Evolutionary conservation across 352 stramenopile species (phyloP), one percentile per base, ranked within the genome.

Genomic region (Globisporangium middletonii): DNA sequence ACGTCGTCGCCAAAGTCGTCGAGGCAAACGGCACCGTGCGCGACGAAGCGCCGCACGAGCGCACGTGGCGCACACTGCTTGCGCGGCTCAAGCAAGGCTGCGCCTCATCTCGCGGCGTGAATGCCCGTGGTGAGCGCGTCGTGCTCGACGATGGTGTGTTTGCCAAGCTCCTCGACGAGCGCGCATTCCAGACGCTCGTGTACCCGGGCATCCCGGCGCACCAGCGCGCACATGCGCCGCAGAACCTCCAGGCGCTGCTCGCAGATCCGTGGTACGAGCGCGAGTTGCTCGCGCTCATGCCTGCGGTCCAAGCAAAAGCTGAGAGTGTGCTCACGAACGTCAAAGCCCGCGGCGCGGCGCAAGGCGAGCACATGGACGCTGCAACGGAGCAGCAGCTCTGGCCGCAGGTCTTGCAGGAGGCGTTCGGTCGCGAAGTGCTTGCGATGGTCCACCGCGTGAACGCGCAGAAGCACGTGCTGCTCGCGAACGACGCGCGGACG

Each of bases 371-470:
- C 46, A 95, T 96, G 85, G 85, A 95, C 51, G 26, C 62, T 0
- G 65, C 66, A 0, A 96, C 84, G 0, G 85, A 96, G 62, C 55
- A 58, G 2, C 63, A 78, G 56, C 73, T 94, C 38, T 38, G 81
- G 37, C 85, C 85, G 1, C 85, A 95, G 53, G 75, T 95, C 8
- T 62, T 93, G 42, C 86, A 94, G 49, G 85, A 96, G 58, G 85
- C 85, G 0, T 95, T 96, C 69, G 83, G 73, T 0, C 70, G 86
- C 44, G 83, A 96, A 56, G 69, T 95, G 23, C 53, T 95, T 37
- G 71, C 73, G 12, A 92, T 96, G 81, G 76, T 96, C 19, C 85
- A 89, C 49, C 82, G 82, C 6, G 74, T 95, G 15, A 94, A 93
- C 62, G 68, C 75, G 56, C 76, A 91, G 59, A 92, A 94, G 60